phyloP scores from a whole-genome alignment of 2,329 filamentous ascomycete species.

The Orbilia brochopaga region DNA sequence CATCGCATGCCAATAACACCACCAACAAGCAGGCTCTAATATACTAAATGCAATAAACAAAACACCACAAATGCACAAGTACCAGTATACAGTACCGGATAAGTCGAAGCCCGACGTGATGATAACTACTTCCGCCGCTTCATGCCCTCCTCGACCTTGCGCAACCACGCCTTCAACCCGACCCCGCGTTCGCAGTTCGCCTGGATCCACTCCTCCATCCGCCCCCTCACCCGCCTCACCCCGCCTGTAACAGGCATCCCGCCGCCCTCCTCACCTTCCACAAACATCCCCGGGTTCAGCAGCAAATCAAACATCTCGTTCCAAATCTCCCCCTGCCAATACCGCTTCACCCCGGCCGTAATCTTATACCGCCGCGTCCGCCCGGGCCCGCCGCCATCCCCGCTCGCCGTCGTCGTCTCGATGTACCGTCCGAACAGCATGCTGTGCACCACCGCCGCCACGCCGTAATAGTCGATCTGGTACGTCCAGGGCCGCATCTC shows the following conservation, averaged over 20 bases:
- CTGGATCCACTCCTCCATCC: constrained; percentile 84
- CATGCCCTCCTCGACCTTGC: constrained; percentile 64
- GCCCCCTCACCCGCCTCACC: constrained; percentile 72
- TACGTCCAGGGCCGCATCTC: constrained; percentile 95
- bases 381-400: constrained; percentile 65
- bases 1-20: too few species aligned
- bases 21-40: too few species aligned
- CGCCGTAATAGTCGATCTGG: constrained; percentile 93
- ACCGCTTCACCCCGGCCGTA: constrained; percentile 83
- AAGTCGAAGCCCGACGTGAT: constrained; percentile 13
- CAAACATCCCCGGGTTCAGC: constrained; percentile 76
- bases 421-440: constrained; percentile 96
- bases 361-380: constrained; percentile 74
- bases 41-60: not conserved
- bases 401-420: constrained; percentile 67
- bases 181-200: constrained; percentile 80
- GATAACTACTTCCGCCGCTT: constrained; percentile 48
- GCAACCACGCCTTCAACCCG: constrained; percentile 72
- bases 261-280: constrained; percentile 69
- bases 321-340: constrained; percentile 97
- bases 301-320: constrained; percentile 78
- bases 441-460: constrained; percentile 85
- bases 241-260: constrained; percentile 75
- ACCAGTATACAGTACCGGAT: not conserved
- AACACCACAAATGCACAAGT: constrained; percentile 20